These are phyloP conservation scores for Chrysoporthe austroafricana DNA, from an alignment of 2,329 filamentous ascomycete species.

Conservation along the genomic window DNA sequence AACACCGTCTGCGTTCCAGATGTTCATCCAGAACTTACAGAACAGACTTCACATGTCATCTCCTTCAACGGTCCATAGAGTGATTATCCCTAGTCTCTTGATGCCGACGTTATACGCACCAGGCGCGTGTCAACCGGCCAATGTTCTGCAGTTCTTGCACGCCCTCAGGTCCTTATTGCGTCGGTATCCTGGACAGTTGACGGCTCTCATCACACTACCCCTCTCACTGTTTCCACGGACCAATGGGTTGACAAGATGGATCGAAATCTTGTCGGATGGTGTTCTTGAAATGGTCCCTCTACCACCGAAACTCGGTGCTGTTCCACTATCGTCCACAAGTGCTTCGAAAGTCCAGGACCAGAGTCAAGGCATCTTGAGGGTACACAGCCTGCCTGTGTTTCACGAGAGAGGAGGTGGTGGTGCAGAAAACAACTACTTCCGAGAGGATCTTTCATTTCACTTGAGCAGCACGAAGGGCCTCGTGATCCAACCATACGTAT, in stretches of 20 bases:
- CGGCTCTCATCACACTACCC: conserved; percentile 76
- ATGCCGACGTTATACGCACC: conserved; percentile 84
- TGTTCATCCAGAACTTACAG: conserved; percentile 64
- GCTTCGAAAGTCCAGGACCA: conserved; percentile 62
- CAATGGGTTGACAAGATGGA: conserved; percentile 79
- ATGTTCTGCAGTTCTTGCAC: conserved; percentile 82
- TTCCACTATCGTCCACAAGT: conserved; percentile 16
- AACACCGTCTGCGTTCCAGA: conserved; percentile 59
- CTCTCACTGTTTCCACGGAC: conserved; percentile 77
- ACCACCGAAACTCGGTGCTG: conserved; percentile 56
- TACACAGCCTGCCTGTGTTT: conserved; percentile 81
- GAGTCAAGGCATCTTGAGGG: conserved; percentile 82
- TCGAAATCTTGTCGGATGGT: conserved; percentile 82
- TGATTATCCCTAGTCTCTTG: conserved; percentile 83
- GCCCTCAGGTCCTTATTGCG: conserved; percentile 75
- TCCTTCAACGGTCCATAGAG: conserved; percentile 70
- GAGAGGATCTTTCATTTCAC: conserved; percentile 89
- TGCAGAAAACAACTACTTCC: conserved; percentile 66
- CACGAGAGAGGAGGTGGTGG: conserved; percentile 88
- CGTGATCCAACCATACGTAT: conserved; percentile 82
- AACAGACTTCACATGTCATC: conserved; percentile 60
- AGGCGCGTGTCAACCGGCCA: conserved; percentile 68
- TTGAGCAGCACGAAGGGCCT: conserved; percentile 80
- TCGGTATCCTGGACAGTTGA: conserved; percentile 65
- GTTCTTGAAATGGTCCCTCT: conserved; percentile 83